These are phyloP conservation scores for Lanmaoa rubissima DNA, from an alignment of 768 basidiomycete species.

Conservation along the genomic window DNA sequence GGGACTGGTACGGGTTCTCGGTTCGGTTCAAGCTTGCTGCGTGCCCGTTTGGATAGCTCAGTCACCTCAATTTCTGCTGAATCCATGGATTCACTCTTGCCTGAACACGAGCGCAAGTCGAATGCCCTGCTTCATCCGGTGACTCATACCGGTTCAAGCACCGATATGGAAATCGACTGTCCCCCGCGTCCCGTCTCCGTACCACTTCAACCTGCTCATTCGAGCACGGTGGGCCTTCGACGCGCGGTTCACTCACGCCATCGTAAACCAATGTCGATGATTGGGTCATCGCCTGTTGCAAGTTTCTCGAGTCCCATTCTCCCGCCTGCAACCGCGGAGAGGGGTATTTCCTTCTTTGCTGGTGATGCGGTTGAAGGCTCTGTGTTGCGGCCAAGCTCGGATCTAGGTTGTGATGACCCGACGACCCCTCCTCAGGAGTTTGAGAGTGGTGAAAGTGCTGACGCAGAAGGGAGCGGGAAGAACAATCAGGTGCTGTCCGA, in stretches of 20 bases:
- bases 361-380: constrained; percentile 6
- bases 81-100: constrained; percentile 20
- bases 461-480: constrained; percentile 12
- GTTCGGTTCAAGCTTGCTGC: constrained; percentile 25
- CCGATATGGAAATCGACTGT: constrained; percentile 29
- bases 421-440: constrained; percentile 14
- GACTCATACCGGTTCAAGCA: constrained; percentile 2
- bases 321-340: background rate
- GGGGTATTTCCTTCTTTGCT: background rate
- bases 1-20: constrained; percentile 25
- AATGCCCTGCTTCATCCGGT: constrained; percentile 5
- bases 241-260: background rate
- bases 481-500: constrained; percentile 1
- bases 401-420: constrained; percentile 13
- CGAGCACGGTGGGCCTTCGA: background rate
- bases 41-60: constrained; percentile 27
- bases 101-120: constrained; percentile 3
- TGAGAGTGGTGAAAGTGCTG: constrained; percentile 13
- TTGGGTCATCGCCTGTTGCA: constrained; percentile 17
- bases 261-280: background rate
- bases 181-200: constrained; percentile 20
- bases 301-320: constrained; percentile 21
- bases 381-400: constrained; percentile 13
- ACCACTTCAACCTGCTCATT: constrained; percentile 13
- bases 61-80: constrained; percentile 29